Percentiles rank a stretch among this genome's conserved stretches.
phyloP scores from a whole-genome alignment of 495 filamentous ascomycete species.

The Parachaetomium inaequale region DNA sequence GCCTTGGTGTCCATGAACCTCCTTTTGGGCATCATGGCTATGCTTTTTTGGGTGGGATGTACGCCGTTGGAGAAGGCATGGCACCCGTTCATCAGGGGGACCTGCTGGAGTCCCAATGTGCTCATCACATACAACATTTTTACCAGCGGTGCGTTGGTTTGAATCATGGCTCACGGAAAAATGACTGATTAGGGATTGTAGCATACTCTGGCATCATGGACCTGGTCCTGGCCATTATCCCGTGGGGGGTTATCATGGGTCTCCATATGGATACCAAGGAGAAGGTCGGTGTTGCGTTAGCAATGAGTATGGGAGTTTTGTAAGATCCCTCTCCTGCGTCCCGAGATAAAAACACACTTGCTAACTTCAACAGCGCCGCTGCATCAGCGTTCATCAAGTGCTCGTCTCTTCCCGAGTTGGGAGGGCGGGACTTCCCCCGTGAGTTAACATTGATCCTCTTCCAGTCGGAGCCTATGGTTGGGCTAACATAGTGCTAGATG shows the following conservation, averaged over 20 bases:
- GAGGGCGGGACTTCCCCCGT: slow-evolving; percentile 21
- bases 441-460: background rate
- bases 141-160: background rate
- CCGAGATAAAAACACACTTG: background rate
- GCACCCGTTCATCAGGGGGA: background rate
- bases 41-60: slow-evolving; percentile 1
- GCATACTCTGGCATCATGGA: background rate
- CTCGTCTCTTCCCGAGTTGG: slow-evolving; percentile 29
- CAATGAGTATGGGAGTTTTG: slow-evolving; percentile 2
- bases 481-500: background rate
- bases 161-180: background rate
- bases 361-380: background rate
- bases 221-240: background rate
- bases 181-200: background rate
- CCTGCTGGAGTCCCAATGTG: background rate
- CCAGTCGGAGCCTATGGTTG: background rate
- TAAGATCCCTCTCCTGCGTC: background rate
- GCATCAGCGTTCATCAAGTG: slow-evolving; percentile 23
- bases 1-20: slow-evolving; percentile 3
- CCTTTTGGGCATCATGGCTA: background rate
- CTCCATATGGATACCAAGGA: background rate
- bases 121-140: background rate
- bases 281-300: background rate
- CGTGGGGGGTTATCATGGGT: background rate
- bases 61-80: background rate